These are phyloP conservation scores for Tylopilus plumbeoviolaceoides DNA, from an alignment of 768 basidiomycete species.

Conservation along the genomic window DNA sequence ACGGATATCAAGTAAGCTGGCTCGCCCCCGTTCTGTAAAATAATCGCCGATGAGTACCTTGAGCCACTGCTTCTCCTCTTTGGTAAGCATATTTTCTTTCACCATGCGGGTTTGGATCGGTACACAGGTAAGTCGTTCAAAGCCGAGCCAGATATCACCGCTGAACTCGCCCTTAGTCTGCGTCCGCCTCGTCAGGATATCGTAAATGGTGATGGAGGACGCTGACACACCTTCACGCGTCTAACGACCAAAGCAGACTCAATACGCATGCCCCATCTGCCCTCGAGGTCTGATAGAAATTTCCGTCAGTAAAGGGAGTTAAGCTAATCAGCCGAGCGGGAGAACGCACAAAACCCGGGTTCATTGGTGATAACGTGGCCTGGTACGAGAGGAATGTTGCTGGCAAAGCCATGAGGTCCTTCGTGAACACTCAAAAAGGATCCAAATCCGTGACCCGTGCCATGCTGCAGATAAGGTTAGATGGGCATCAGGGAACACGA, in stretches of 20 bases:
- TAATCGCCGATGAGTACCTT: conserved; percentile 44
- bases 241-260: conserved; percentile 82
- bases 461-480: conserved; percentile 54
- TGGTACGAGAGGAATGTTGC: conserved; percentile 62
- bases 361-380: conserved; percentile 94
- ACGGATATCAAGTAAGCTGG: conserved; percentile 8
- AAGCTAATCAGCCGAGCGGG: conserved; percentile 4
- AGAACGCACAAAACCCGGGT: conserved; percentile 80
- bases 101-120: conserved; percentile 93
- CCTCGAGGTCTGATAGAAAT: conserved; percentile 55
- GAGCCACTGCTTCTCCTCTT: conserved; percentile 85
- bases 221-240: conserved; percentile 41
- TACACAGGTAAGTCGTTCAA: conserved; percentile 90
- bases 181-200: conserved; percentile 6
- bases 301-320: conserved; percentile 14
- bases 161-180: conserved; percentile 72
- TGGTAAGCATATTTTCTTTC: conserved; percentile 76
- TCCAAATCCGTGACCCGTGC: conserved; percentile 89
- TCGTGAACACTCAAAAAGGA: conserved; percentile 85
- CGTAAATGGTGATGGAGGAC: conserved; percentile 2
- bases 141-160: conserved; percentile 79
- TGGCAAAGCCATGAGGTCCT: conserved; percentile 77
- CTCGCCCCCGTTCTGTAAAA: neutral
- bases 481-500: conserved; percentile 4
- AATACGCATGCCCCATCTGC: conserved; percentile 86